Percentiles rank a stretch among this genome's conserved stretches.
phyloP scores from a whole-genome alignment of 2,329 filamentous ascomycete species.

The Aspergillus chevalieri region DNA sequence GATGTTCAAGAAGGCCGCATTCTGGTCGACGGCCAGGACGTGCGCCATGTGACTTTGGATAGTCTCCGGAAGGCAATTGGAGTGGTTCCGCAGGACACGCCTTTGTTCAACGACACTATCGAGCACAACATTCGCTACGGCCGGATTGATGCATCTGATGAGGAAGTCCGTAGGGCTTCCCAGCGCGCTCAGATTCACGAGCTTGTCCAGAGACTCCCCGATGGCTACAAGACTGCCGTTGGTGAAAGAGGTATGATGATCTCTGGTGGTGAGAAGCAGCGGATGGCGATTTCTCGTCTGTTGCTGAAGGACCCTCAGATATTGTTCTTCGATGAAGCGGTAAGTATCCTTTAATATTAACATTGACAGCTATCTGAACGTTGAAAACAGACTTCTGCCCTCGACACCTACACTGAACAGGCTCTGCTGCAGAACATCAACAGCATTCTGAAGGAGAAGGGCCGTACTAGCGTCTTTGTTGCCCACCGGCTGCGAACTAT shows the following conservation, averaged over 20 bases:
- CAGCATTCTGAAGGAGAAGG: slow-evolving; percentile 80
- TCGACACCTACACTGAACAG: slow-evolving; percentile 92
- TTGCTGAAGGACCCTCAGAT: slow-evolving; percentile 85
- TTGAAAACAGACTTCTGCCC: slow-evolving; percentile 60
- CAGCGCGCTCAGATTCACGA: slow-evolving; percentile 79
- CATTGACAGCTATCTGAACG: background rate
- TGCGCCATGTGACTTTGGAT: slow-evolving; percentile 74
- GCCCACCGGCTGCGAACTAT: slow-evolving; percentile 90
- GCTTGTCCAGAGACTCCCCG: slow-evolving; percentile 69
- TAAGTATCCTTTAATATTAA: slow-evolving; percentile 31
- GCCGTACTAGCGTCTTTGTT: slow-evolving; percentile 86
- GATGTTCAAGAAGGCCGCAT: slow-evolving; percentile 81
- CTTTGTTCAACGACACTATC: slow-evolving; percentile 93
- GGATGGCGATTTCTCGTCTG: slow-evolving; percentile 74
- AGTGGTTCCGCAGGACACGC: slow-evolving; percentile 94
- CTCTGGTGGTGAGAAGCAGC: slow-evolving; percentile 88
- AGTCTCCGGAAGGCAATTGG: slow-evolving; percentile 81
- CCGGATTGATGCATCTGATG: slow-evolving; percentile 66
- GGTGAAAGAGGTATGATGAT: slow-evolving; percentile 97
- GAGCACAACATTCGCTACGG: slow-evolving; percentile 95
- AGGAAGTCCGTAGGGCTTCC: slow-evolving; percentile 70
- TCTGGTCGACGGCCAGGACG: slow-evolving; percentile 86
- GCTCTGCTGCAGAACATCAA: slow-evolving; percentile 89
- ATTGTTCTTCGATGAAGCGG: slow-evolving; percentile 89
- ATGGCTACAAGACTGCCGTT: slow-evolving; percentile 86